phyloP scores from a whole-genome alignment of 2,329 filamentous ascomycete species.

The Penicillium olsonii region DNA sequence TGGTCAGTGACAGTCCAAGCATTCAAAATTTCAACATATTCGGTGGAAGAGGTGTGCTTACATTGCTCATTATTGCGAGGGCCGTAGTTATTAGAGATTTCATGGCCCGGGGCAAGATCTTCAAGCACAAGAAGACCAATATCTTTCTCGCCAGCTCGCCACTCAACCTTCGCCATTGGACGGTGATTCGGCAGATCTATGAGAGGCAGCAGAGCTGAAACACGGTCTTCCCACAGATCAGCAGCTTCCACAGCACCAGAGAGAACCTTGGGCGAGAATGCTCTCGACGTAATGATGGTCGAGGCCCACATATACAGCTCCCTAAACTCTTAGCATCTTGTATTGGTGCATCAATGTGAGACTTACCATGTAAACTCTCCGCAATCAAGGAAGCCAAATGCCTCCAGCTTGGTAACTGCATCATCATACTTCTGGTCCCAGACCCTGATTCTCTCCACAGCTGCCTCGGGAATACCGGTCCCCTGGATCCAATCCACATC shows the following conservation, averaged over 20 bases:
- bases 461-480: conserved; percentile 36
- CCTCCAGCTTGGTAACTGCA: conserved; percentile 32
- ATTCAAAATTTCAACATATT: background rate
- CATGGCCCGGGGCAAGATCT: conserved; percentile 53
- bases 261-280: conserved; percentile 48
- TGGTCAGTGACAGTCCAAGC: conserved; percentile 5
- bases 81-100: conserved; percentile 71
- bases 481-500: conserved; percentile 55
- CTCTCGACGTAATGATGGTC: conserved; percentile 46
- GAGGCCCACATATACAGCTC: conserved; percentile 50
- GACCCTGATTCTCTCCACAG: conserved; percentile 34
- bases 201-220: conserved; percentile 69
- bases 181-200: conserved; percentile 74
- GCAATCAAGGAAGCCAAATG: conserved; percentile 31
- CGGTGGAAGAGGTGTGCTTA: conserved; percentile 18
- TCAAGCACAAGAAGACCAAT: conserved; percentile 47
- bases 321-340: conserved; percentile 29
- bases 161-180: conserved; percentile 60
- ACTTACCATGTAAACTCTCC: conserved; percentile 44
- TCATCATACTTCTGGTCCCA: conserved; percentile 43
- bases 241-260: conserved; percentile 36
- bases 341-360: background rate
- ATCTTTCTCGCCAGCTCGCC: conserved; percentile 51
- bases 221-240: conserved; percentile 56
- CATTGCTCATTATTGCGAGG: conserved; percentile 72